phyloP scores from a whole-genome alignment of 169 alveolate species.

The Eimeria praecox region DNA sequence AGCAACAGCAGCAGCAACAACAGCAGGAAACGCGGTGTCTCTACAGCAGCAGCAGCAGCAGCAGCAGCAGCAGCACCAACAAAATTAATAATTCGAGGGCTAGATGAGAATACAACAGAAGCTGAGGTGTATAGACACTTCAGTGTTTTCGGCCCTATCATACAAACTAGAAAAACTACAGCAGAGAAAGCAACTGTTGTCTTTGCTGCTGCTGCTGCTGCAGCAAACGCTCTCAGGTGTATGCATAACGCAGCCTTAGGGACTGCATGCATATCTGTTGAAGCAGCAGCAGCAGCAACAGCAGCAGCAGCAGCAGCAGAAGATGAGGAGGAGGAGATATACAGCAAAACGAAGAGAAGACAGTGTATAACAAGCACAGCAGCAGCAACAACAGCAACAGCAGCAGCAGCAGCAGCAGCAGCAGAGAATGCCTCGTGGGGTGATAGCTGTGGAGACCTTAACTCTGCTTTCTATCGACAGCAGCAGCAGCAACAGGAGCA shows the following conservation, averaged over 20 bases:
- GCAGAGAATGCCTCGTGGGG: neutral
- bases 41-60: slow-evolving; percentile 34
- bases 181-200: slow-evolving; percentile 69
- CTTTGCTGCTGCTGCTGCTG: slow-evolving; percentile 75
- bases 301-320: slow-evolving; percentile 1
- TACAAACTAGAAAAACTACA: neutral
- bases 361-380: neutral
- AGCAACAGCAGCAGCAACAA: slow-evolving; percentile 69
- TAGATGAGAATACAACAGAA: slow-evolving; percentile 55
- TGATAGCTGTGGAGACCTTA: no score
- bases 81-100: slow-evolving; percentile 61
- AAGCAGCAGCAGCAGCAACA: neutral
- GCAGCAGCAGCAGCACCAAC: slow-evolving; percentile 51
- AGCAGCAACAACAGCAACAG: neutral
- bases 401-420: neutral
- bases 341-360: neutral
- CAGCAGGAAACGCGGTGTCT: slow-evolving; percentile 31
- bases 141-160: slow-evolving; percentile 66
- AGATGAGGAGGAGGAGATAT: neutral
- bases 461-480: neutral
- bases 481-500: slow-evolving; percentile 32
- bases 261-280: slow-evolving; percentile 1
- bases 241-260: slow-evolving; percentile 45
- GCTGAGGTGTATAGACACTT: slow-evolving; percentile 70
- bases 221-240: slow-evolving; percentile 68